A percentile compares a stretch with the other conserved stretches of the same genome.
phyloP scores from a whole-genome alignment of 129 eudicot species.

The Flaveria linearis region DNA sequence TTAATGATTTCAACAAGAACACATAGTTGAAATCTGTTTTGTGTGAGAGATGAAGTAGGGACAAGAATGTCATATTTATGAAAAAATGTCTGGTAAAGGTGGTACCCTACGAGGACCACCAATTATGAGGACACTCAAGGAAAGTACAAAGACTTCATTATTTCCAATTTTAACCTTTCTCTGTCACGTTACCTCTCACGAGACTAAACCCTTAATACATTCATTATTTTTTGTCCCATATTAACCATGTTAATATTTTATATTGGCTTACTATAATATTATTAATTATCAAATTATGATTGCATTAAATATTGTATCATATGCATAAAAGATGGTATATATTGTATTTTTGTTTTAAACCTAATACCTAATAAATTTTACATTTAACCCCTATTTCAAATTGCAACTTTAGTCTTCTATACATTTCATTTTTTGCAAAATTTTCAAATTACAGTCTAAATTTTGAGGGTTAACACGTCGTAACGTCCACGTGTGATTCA shows the following conservation, averaged over 20 bases:
- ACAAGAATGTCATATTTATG: conserved; percentile 52
- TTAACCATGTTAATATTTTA: background rate
- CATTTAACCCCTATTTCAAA: too few species aligned
- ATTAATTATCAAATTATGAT: too few species aligned
- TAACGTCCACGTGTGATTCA: too few species aligned
- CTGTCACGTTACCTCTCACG: conserved; percentile 49
- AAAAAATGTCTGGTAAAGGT: conserved; percentile 48
- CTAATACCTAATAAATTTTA: too few species aligned
- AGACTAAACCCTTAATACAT: conserved; percentile 9
- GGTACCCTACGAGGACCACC: conserved; percentile 57
- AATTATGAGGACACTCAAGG: conserved; percentile 60
- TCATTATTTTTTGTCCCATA: background rate
- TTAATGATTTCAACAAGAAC: conserved; percentile 48
- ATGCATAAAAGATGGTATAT: too few species aligned
- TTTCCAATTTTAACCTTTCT: conserved; percentile 33
- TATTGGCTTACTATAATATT: too few species aligned
- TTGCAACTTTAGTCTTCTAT: too few species aligned
- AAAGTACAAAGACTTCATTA: conserved; percentile 47
- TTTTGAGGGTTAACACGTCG: too few species aligned
- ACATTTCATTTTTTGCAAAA: too few species aligned
- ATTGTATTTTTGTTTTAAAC: too few species aligned
- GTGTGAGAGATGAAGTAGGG: conserved; percentile 39
- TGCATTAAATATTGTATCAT: too few species aligned
- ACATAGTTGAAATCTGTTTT: conserved; percentile 38
- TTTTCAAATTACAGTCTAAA: too few species aligned